phyloP scores from a whole-genome alignment of 345 rosid genomes.

The Firmiana major region DNA sequence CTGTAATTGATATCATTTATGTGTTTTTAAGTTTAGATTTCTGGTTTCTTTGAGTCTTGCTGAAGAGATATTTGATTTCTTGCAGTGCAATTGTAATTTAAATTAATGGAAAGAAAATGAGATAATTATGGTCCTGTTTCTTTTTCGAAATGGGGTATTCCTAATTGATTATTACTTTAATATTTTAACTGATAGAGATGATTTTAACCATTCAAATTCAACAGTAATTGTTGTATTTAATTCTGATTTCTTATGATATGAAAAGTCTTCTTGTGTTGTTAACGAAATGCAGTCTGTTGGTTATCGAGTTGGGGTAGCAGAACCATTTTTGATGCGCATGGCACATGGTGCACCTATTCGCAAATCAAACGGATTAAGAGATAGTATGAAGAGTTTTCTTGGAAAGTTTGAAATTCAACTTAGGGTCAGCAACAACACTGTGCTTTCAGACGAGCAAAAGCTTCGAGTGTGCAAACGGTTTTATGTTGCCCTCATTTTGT shows the following conservation, averaged over 20 bases:
- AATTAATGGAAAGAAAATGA: background rate
- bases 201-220: background rate
- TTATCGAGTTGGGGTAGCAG: conserved; percentile 86
- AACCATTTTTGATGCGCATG: conserved; percentile 98
- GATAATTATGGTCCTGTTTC: background rate
- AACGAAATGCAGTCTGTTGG: conserved; percentile 77
- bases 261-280: conserved; percentile 6
- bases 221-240: background rate
- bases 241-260: background rate
- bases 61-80: background rate
- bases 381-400: conserved; percentile 31
- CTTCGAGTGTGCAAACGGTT: conserved; percentile 90
- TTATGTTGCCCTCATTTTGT: conserved; percentile 92
- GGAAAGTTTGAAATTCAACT: conserved; percentile 39
- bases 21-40: background rate
- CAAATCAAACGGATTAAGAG: conserved; percentile 39
- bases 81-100: background rate
- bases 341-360: conserved; percentile 91
- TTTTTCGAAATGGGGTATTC: background rate
- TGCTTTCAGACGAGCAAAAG: conserved; percentile 68
- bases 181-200: background rate
- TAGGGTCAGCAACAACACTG: conserved; percentile 38
- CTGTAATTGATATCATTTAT: background rate
- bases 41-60: background rate
- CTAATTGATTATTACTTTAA: background rate